Conservation (phyloP, 2,329 filamentous ascomycete genomes). For the Zymoseptoria ardabiliae region DNA sequence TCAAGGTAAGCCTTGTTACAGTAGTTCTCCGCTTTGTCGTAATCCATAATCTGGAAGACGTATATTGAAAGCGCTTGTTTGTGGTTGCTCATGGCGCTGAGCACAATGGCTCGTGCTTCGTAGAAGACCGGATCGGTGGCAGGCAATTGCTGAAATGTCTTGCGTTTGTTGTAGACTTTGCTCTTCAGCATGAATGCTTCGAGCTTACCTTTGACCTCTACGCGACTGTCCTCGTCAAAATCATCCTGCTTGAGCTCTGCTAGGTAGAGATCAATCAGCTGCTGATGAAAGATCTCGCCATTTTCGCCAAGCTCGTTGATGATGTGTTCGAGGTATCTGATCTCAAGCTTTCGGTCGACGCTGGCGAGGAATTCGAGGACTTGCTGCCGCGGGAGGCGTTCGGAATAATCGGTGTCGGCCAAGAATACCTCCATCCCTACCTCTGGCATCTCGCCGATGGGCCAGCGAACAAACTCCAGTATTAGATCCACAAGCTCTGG, state of each 20-base stretch:
- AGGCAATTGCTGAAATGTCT: constrained; percentile 68
- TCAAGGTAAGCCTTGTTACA: constrained; percentile 77
- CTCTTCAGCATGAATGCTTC: constrained; percentile 69
- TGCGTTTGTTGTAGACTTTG: constrained; percentile 60
- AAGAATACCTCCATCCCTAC: constrained; percentile 89
- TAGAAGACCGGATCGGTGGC: constrained; percentile 77
- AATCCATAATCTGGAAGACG: constrained; percentile 86
- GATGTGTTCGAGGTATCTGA: constrained; percentile 82
- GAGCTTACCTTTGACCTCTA: constrained; percentile 48
- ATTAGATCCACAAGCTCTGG: constrained; percentile 85
- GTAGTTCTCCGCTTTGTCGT: constrained; percentile 90
- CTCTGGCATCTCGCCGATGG: constrained; percentile 61
- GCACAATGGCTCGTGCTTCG: constrained; percentile 80
- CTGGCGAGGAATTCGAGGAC: constrained; percentile 67
- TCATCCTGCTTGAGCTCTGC: constrained; percentile 39
- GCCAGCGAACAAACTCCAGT: constrained; percentile 86
- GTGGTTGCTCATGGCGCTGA: constrained; percentile 92
- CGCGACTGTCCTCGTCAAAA: constrained; percentile 29
- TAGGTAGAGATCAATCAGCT: constrained; percentile 66
- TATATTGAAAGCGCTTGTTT: constrained; percentile 96
- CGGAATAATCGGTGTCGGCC: constrained; percentile 89
- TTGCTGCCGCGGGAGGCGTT: constrained; percentile 69
- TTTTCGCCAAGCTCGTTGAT: constrained; percentile 78
- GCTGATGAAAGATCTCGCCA: constrained; percentile 81
- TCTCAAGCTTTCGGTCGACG: constrained; percentile 64